phyloP scores from a whole-genome alignment of 1,284 basidiomycete species.

The Cryptococcus amylolentus region DNA sequence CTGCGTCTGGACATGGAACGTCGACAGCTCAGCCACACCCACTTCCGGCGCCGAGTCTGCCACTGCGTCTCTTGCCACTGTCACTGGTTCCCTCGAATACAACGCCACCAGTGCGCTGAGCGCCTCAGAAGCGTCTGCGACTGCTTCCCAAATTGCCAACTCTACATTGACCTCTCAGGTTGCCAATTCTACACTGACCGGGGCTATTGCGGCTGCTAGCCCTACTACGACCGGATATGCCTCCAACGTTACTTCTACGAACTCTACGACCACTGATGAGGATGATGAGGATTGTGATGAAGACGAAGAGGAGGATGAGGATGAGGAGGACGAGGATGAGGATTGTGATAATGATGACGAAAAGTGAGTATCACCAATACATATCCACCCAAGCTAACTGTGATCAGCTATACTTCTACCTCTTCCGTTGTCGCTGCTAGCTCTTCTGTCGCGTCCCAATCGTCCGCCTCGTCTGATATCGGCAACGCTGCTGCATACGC shows the following conservation, averaged over 20 bases:
- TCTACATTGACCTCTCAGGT: not conserved
- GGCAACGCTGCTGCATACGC: constrained; percentile 1
- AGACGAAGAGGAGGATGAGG: constrained; percentile 4
- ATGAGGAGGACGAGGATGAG: constrained; percentile 5
- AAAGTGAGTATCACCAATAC: not conserved
- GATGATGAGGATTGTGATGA: constrained; percentile 11
- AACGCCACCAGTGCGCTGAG: constrained; percentile 1
- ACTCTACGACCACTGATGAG: constrained; percentile 6
- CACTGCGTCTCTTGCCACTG: constrained; percentile 5
- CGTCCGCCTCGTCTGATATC: constrained; percentile 1
- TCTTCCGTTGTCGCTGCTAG: not conserved
- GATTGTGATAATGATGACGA: constrained; percentile 4
- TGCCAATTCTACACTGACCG: not conserved
- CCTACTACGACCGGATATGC: not conserved
- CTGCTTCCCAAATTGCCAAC: not conserved
- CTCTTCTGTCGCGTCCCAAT: not conserved
- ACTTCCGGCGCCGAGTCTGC: constrained; percentile 1
- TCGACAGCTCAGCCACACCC: constrained; percentile 2
- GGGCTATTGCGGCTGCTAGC: not conserved
- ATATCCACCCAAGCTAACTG: too few species aligned
- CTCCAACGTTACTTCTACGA: constrained; percentile 1
- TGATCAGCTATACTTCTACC: not conserved
- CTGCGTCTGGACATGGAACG: constrained; percentile 40
- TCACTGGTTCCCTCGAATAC: not conserved
- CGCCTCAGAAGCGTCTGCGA: not conserved